Evolutionary conservation across 2,329 filamentous ascomycete species (phyloP).

Genomic region (Colletotrichum godetiae): DNA sequence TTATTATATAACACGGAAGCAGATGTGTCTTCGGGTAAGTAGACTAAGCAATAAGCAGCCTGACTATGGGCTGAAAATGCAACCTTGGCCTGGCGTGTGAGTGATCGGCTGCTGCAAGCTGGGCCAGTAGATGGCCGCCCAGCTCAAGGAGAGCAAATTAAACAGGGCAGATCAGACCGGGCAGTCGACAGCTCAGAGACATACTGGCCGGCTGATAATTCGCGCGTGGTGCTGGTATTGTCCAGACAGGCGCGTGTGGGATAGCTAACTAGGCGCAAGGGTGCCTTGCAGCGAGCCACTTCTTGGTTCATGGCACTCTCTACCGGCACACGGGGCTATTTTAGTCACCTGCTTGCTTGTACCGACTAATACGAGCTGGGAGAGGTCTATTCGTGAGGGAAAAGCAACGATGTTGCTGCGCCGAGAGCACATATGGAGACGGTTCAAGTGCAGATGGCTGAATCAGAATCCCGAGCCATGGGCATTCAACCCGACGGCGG

Average conservation of each 20-base stretch:
- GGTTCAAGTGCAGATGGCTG: conserved; percentile 8
- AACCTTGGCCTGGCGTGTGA: conserved; percentile 10
- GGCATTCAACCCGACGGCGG: neutral
- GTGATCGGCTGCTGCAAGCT: conserved; percentile 19
- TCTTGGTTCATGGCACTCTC: conserved; percentile 14
- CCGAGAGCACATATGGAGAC: neutral
- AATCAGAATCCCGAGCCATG: neutral
- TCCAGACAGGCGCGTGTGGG: neutral
- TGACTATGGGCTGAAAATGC: conserved; percentile 19
- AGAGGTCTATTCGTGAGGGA: neutral
- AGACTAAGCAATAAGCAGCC: neutral
- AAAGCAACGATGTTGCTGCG: conserved; percentile 22
- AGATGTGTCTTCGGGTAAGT: neutral
- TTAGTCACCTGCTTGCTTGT: conserved; percentile 9
- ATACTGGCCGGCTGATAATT: conserved; percentile 1
- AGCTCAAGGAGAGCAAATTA: conserved; percentile 3
- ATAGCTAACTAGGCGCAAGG: neutral
- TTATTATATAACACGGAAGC: conserved; percentile 27
- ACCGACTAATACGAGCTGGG: conserved; percentile 16
- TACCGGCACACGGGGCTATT: conserved; percentile 2
- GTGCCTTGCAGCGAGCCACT: conserved; percentile 4
- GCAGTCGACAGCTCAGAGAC: neutral
- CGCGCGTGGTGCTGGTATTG: neutral
- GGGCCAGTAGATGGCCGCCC: conserved; percentile 3
- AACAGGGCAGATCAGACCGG: neutral